Percentiles rank a stretch among this genome's conserved stretches.
Evolutionary conservation across 129 eudicot species (phyloP).

Genomic region (Saussurea involucrata): DNA sequence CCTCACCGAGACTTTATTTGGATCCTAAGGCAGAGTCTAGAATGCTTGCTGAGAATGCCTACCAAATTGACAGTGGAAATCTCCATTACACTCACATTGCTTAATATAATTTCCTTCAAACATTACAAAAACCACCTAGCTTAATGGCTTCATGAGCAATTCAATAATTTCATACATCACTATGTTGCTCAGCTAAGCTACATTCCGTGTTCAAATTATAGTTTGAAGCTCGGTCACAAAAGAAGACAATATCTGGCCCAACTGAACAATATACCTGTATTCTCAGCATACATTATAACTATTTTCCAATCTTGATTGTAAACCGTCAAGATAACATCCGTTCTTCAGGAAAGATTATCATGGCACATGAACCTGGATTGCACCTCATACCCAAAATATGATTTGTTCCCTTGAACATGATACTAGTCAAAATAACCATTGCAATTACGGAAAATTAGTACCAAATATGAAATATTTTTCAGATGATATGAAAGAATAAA

Average conservation of each 20-base stretch:
- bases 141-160: no score
- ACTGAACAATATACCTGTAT: slow-evolving; percentile 3
- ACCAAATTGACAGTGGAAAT: no score
- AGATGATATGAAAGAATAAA: not conserved
- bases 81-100: no score
- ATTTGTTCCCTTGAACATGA: not conserved
- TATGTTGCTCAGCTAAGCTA: not conserved
- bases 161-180: not conserved
- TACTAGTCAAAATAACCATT: not conserved
- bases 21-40: no score
- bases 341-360: slow-evolving; percentile 30
- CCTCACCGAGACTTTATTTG: no score
- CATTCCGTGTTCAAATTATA: not conserved
- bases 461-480: not conserved
- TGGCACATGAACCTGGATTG: slow-evolving; percentile 7
- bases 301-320: slow-evolving; percentile 6
- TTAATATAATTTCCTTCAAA: no score
- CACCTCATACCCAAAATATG: not conserved
- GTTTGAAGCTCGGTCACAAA: not conserved
- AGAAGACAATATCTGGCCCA: not conserved
- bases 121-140: no score
- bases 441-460: not conserved
- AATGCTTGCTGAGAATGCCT: no score
- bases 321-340: not conserved
- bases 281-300: slow-evolving; percentile 12